phyloP scores from a whole-genome alignment of 2,329 filamentous ascomycete species.

The Coniochaeta hoffmannii region DNA sequence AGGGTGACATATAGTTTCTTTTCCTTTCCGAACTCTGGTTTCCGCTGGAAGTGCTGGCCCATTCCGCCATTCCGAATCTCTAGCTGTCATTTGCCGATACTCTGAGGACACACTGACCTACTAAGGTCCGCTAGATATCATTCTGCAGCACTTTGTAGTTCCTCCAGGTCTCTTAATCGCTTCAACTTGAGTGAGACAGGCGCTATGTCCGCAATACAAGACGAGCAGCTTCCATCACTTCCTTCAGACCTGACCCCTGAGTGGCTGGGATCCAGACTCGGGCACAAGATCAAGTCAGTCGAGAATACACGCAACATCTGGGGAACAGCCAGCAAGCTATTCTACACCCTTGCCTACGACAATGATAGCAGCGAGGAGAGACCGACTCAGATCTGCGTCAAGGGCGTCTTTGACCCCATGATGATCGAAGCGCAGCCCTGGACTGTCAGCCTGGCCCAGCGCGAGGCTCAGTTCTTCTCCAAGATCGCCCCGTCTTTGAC shows the following conservation, averaged over 20 bases:
- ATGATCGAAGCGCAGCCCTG: slow-evolving; percentile 24
- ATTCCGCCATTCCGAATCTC: too few relatives aligned
- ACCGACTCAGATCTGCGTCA: slow-evolving; percentile 24
- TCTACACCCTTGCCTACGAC: slow-evolving; percentile 21
- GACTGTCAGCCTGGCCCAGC: slow-evolving; percentile 21
- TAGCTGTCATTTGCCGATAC: too few relatives aligned
- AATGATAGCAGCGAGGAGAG: slow-evolving; percentile 10
- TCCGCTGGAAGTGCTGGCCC: too few relatives aligned
- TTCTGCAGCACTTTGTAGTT: too few relatives aligned
- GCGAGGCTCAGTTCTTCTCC: slow-evolving; percentile 29
- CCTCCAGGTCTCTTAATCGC: too few relatives aligned
- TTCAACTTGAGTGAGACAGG: neutral
- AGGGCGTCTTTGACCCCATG: slow-evolving; percentile 29
- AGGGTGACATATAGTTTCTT: too few relatives aligned
- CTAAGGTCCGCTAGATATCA: too few relatives aligned
- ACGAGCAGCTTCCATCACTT: slow-evolving; percentile 14
- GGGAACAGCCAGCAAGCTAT: slow-evolving; percentile 21
- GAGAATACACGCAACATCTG: slow-evolving; percentile 12
- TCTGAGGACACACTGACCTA: too few relatives aligned
- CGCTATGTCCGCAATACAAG: neutral
- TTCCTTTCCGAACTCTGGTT: too few relatives aligned
- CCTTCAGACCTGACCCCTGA: slow-evolving; percentile 17
- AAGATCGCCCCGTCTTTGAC: slow-evolving; percentile 24
- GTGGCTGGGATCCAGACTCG: slow-evolving; percentile 20
- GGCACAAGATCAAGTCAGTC: slow-evolving; percentile 17